Base-by-base conservation (phyloP, 2,329 filamentous ascomycete genomes). In the Xylaria sp. region DNA sequence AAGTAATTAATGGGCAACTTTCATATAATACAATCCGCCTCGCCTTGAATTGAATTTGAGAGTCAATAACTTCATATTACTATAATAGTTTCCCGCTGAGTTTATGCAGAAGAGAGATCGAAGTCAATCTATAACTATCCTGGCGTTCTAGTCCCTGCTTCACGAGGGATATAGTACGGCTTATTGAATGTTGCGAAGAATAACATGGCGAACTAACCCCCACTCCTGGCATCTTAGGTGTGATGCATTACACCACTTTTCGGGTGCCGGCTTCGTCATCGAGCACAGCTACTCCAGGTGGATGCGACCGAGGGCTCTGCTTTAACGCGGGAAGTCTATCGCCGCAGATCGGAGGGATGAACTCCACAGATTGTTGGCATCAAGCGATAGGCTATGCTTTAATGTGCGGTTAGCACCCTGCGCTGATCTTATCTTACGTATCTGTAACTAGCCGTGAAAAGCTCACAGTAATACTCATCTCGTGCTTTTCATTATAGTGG, bases 191-290 rank as follows among this genome's bases (percentile, higher is more conserved):
- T 37, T 12, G 16, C 18, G 6, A n/a, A 21, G 16, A 47, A 18
- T 37, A 10, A 6, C 35, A 57, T 23, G 8, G 27, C 1, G 29
- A 58, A 51, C 53, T 42, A 58, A 64, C 62, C 62, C 61, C 62
- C 62, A 64, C 62, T 64, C 35, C 42, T 63, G 61, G 6, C 50
- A 29, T 58, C 50, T 25, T 5, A 29, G 29, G 51, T 40, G 27
- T 13, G 23, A 5, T 16, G 5, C 21, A 57, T 47, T 59, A 42
- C 62, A 64, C 62, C 62, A 64, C 62, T 51, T 64, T 64, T 40
- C 32, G 32, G 47, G 53, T 42, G 29, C 42, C 16, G n/a, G 51
- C 51, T 25, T 13, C 13, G 32, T 48, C 60, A 23, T 13, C 40
- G 29, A 21, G 32, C 27, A 62, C 29, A 29, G 48, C 16, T 42